A percentile compares a stretch with the other conserved stretches of the same genome.
Evolutionary conservation across 2,329 filamentous ascomycete genomes (phyloP).

Genomic region (Tricladium varicosporioides): DNA sequence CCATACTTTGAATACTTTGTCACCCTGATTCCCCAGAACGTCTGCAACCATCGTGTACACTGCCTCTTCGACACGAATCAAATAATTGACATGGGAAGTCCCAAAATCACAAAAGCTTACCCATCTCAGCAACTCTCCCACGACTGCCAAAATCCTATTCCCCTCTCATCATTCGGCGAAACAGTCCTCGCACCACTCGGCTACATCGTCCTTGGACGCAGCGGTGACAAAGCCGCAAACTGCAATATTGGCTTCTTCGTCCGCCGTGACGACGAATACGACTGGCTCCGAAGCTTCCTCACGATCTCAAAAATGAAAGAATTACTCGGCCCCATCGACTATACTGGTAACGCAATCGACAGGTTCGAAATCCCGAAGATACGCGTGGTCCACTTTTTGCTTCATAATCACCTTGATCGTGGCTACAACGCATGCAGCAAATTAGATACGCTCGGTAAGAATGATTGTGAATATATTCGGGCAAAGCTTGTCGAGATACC

Average conservation of each 20-base stretch:
- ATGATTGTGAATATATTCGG: conserved; percentile 13
- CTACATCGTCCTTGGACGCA: conserved; percentile 17
- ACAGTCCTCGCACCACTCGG: conserved; percentile 18
- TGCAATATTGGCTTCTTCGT: conserved; percentile 42
- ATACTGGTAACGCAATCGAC: conserved; percentile 30
- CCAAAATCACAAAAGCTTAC: neutral
- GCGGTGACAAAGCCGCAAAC: conserved; percentile 39
- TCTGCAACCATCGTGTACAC: conserved; percentile 20
- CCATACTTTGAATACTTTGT: conserved; percentile 28
- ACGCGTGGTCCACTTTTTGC: conserved; percentile 23
- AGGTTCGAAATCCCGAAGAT: conserved; percentile 22
- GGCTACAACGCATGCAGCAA: conserved; percentile 8
- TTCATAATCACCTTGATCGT: conserved; percentile 24
- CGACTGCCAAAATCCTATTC: conserved; percentile 6
- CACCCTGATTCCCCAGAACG: conserved; percentile 22
- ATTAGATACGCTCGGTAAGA: conserved; percentile 17
- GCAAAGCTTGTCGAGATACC: conserved; percentile 16
- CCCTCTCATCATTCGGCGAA: conserved; percentile 24
- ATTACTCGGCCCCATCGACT: conserved; percentile 22
- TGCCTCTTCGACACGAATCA: conserved; percentile 21
- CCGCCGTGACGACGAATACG: conserved; percentile 37
- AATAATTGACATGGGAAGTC: conserved; percentile 12
- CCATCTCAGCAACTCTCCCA: conserved; percentile 1
- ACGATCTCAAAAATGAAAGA: conserved; percentile 22
- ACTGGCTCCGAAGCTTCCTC: conserved; percentile 36